Percentiles rank a stretch among this genome's conserved stretches.
Evolutionary conservation across 179 eudicot species (phyloP).

Genomic region (Gypsophila paniculata): DNA sequence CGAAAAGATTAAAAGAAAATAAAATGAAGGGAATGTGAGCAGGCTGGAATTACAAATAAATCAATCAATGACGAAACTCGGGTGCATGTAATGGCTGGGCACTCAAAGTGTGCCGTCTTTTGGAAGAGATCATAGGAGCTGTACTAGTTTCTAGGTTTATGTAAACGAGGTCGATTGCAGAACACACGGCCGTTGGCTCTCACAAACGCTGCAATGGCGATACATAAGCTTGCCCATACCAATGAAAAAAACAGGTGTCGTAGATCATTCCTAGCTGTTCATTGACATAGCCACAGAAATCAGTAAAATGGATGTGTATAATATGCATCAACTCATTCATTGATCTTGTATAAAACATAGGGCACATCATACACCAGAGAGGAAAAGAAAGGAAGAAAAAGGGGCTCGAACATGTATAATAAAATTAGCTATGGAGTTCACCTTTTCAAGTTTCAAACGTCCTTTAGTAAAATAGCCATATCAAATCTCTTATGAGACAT

Average conservation of each 20-base stretch:
- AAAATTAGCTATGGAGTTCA: neutral
- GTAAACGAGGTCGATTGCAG: conserved; percentile 89
- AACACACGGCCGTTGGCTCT: conserved; percentile 78
- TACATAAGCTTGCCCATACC: conserved; percentile 77
- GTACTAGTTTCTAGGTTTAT: conserved; percentile 33
- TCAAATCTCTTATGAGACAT: neutral
- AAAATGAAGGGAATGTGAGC: no score
- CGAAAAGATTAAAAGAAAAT: no score
- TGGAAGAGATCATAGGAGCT: neutral
- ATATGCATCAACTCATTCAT: neutral
- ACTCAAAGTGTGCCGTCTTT: neutral
- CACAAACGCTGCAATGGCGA: conserved; percentile 61
- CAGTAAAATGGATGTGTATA: neutral
- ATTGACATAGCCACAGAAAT: conserved; percentile 17
- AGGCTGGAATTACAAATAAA: neutral
- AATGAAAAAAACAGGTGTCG: conserved; percentile 63
- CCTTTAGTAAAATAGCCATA: neutral
- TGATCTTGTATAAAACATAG: neutral
- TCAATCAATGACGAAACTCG: neutral
- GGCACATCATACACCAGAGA: neutral
- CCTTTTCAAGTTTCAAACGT: neutral
- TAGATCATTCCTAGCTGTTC: conserved; percentile 52
- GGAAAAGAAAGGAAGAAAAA: neutral
- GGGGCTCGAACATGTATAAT: neutral
- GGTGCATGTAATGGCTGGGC: neutral